A percentile compares a stretch with the other conserved stretches of the same genome.
phyloP scores from a whole-genome alignment of 1,139 yeast genomes.

The Starmera stellimalicola region DNA sequence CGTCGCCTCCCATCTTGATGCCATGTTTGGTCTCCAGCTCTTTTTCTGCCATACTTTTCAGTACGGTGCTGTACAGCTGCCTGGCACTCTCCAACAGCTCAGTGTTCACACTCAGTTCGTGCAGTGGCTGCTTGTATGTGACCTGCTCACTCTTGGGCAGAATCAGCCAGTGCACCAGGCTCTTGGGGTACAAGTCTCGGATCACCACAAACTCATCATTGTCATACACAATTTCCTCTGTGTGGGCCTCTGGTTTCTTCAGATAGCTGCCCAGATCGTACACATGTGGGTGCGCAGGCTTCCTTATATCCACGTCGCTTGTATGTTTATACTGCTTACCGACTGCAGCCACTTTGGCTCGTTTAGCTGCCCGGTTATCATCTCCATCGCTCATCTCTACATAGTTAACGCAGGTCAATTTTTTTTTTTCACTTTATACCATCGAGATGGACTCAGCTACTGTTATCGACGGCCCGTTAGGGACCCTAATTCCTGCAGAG shows the following conservation, averaged over 20 bases:
- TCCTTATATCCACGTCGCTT: neutral
- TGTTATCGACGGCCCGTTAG: conserved; percentile 5
- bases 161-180: conserved; percentile 50
- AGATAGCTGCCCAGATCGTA: neutral
- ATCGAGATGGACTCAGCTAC: no score
- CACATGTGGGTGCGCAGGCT: neutral
- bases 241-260: neutral
- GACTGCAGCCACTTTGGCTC: no score
- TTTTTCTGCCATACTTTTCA: conserved; percentile 16
- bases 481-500: conserved; percentile 10
- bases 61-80: conserved; percentile 32
- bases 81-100: conserved; percentile 34
- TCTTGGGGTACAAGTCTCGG: conserved; percentile 55
- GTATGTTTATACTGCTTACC: neutral
- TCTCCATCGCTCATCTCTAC: no score
- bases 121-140: conserved; percentile 43
- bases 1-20: conserved; percentile 8
- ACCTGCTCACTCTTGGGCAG: conserved; percentile 40
- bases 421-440: no score
- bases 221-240: conserved; percentile 22
- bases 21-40: conserved; percentile 4
- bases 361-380: no score
- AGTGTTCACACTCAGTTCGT: conserved; percentile 33
- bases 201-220: conserved; percentile 51
- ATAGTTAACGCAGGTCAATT: no score